phyloP scores from a whole-genome alignment of 495 filamentous ascomycete species.

The Penicillium steckii region DNA sequence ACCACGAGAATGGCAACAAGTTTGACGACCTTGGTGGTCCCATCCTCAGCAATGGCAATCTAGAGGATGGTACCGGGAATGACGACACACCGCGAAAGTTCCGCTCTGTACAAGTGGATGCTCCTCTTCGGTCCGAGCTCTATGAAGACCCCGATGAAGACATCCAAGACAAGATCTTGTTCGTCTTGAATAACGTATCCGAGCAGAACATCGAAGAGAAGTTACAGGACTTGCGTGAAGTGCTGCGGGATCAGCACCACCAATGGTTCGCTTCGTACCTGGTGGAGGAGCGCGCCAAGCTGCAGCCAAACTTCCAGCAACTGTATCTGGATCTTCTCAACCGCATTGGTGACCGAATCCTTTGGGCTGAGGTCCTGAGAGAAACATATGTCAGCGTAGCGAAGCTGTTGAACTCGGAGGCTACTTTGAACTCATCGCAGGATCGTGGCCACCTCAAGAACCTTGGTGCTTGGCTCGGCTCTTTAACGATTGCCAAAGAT shows the following conservation, averaged over 20 bases:
- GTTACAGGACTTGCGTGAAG: conserved; percentile 72
- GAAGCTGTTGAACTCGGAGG: conserved; percentile 83
- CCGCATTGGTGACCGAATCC: conserved; percentile 69
- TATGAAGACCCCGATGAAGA: conserved; percentile 83
- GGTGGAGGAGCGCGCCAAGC: conserved; percentile 94
- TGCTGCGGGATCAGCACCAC: conserved; percentile 74
- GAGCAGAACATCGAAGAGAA: conserved; percentile 82
- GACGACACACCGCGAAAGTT: conserved; percentile 62
- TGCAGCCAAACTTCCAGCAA: conserved; percentile 92
- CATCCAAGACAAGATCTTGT: conserved; percentile 87
- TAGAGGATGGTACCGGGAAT: conserved; percentile 54
- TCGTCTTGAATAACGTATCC: conserved; percentile 95
- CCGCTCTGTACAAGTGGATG: conserved; percentile 70
- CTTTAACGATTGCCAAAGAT: conserved; percentile 88
- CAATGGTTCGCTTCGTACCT: conserved; percentile 96
- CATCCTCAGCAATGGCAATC: conserved; percentile 61
- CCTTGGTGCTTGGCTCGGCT: conserved; percentile 87
- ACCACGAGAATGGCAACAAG: conserved; percentile 7
- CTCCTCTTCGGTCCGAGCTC: conserved; percentile 51
- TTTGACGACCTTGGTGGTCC: conserved; percentile 38
- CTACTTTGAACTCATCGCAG: conserved; percentile 70
- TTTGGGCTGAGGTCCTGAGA: conserved; percentile 87
- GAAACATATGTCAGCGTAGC: conserved; percentile 88
- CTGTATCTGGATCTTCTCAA: conserved; percentile 89
- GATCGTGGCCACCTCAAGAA: conserved; percentile 91